These are phyloP conservation scores for Paraphaeosphaeria sporulosa DNA, from an alignment of 2,329 filamentous ascomycete genomes.

Conservation along the genomic window DNA sequence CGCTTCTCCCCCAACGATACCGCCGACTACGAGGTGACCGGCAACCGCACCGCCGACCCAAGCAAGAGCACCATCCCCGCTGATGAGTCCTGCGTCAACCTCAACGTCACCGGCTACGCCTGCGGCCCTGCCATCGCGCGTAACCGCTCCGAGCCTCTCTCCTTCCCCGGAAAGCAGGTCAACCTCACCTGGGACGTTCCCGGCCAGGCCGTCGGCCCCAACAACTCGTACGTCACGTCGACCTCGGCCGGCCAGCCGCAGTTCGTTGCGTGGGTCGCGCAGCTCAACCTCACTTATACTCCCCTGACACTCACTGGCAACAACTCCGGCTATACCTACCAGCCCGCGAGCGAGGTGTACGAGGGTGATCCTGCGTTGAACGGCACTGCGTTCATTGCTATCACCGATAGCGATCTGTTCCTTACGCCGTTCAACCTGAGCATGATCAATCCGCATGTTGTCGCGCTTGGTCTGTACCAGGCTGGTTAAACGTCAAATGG, in stretches of 20 bases:
- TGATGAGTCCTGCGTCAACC: slow-evolving; percentile 65
- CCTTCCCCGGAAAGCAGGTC: slow-evolving; percentile 76
- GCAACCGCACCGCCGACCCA: slow-evolving; percentile 65
- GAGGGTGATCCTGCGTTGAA: slow-evolving; percentile 74
- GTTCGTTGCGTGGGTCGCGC: slow-evolving; percentile 79
- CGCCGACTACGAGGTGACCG: slow-evolving; percentile 69
- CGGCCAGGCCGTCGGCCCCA: slow-evolving; percentile 74
- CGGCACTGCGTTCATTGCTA: slow-evolving; percentile 78
- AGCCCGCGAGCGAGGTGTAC: slow-evolving; percentile 75
- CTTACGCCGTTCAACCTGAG: slow-evolving; percentile 80
- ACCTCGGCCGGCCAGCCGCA: slow-evolving; percentile 64
- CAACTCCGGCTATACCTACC: slow-evolving; percentile 71
- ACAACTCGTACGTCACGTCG: slow-evolving; percentile 80
- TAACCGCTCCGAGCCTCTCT: slow-evolving; percentile 75
- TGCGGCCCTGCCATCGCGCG: slow-evolving; percentile 71
- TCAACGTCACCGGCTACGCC: slow-evolving; percentile 61
- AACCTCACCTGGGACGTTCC: slow-evolving; percentile 76
- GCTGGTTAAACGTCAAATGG: slow-evolving; percentile 63
- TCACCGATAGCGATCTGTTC: slow-evolving; percentile 73
- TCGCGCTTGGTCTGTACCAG: slow-evolving; percentile 78
- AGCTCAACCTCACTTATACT: slow-evolving; percentile 67
- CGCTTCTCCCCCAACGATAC: slow-evolving; percentile 69
- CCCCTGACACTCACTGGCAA: slow-evolving; percentile 69
- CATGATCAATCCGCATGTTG: slow-evolving; percentile 78
- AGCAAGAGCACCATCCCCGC: slow-evolving; percentile 56